Conservation (phyloP, 306 rosid genomes). For the Sophora flavescens region DNA sequence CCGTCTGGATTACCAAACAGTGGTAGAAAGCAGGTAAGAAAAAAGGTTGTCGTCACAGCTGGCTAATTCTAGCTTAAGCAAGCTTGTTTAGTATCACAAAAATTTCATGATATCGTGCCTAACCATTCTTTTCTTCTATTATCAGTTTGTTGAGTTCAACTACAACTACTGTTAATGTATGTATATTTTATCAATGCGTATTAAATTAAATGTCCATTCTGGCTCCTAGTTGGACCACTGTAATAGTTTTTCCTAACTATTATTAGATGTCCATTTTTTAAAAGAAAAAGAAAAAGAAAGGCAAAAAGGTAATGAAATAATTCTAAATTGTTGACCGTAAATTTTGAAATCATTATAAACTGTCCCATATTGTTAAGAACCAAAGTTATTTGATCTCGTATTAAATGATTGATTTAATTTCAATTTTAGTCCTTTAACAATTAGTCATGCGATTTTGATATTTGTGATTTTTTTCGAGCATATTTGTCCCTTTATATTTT, state of each 20-base stretch:
- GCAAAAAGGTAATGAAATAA: background rate
- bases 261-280: too few relatives aligned
- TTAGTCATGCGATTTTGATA: too few relatives aligned
- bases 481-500: too few relatives aligned
- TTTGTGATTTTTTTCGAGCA: too few relatives aligned
- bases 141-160: background rate
- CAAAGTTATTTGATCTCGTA: too few relatives aligned
- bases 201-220: background rate
- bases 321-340: too few relatives aligned
- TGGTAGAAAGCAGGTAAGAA: conserved; percentile 11
- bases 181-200: background rate
- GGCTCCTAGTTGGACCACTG: background rate
- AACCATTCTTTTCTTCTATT: background rate
- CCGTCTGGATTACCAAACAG: background rate
- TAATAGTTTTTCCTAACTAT: background rate
- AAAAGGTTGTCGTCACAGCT: conserved; percentile 10
- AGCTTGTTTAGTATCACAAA: background rate
- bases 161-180: background rate
- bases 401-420: too few relatives aligned
- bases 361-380: background rate
- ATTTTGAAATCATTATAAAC: background rate
- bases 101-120: background rate
- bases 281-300: too few relatives aligned
- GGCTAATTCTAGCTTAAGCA: conserved; percentile 6
- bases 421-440: too few relatives aligned